Conservation (phyloP, 139 green algal species). For the Chlamydomonas sp. region DNA sequence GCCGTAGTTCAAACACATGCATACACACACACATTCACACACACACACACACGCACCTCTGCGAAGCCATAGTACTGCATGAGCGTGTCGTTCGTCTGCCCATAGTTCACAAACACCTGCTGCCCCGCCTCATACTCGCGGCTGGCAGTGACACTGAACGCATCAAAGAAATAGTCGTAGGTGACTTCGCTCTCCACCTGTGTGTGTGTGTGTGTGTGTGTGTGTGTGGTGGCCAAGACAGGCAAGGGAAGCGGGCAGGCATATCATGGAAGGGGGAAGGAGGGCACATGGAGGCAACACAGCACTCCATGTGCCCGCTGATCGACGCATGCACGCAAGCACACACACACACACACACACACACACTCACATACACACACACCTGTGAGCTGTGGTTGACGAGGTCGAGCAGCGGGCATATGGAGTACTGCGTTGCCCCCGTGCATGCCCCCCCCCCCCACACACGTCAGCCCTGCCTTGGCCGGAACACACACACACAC, state of each 20-base stretch:
- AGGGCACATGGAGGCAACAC: slow-evolving; percentile 28
- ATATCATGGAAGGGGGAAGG: background rate
- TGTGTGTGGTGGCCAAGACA: too few species aligned
- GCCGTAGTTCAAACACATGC: slow-evolving; percentile 18
- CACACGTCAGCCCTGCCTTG: too few species aligned
- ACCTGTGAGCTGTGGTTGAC: too few species aligned
- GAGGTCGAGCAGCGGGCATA: too few species aligned
- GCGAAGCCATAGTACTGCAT: slow-evolving; percentile 26
- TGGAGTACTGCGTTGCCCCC: too few species aligned
- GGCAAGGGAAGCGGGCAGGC: background rate
- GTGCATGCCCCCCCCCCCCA: too few species aligned
- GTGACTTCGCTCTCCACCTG: slow-evolving; percentile 44
- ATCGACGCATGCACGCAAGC: too few species aligned
- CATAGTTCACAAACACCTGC: slow-evolving; percentile 55
- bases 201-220: too few species aligned
- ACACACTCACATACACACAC: too few species aligned
- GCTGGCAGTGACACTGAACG: slow-evolving; percentile 33
- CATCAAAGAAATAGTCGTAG: slow-evolving; percentile 56
- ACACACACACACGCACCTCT: slow-evolving; percentile 5
- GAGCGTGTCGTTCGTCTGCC: slow-evolving; percentile 55
- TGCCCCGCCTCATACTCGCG: slow-evolving; percentile 26
- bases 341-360: too few species aligned
- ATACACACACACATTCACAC: background rate
- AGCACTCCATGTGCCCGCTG: too few species aligned
- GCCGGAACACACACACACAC: too few species aligned